Conservation (phyloP, 306 rosid genomes). For the apple (Malus domestica) region DNA sequence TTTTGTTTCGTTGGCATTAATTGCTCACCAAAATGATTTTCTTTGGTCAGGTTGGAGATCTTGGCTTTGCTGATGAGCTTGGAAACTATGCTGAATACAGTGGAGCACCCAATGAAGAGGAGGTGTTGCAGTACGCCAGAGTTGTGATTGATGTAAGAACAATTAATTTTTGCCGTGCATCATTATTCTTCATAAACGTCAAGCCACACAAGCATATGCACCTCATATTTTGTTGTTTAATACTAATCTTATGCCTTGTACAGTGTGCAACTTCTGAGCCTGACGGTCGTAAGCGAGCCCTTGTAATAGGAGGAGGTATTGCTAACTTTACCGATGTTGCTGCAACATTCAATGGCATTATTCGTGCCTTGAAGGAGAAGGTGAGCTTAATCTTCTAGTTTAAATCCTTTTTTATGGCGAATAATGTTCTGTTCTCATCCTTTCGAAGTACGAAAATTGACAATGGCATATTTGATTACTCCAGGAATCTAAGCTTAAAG, state of each 20-base stretch:
- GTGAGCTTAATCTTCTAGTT: slow-evolving; percentile 22
- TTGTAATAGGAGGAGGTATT: slow-evolving; percentile 92
- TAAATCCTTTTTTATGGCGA: background rate
- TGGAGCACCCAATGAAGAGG: slow-evolving; percentile 98
- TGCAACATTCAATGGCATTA: slow-evolving; percentile 90
- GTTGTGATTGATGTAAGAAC: slow-evolving; percentile 83
- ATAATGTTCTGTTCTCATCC: background rate
- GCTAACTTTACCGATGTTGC: slow-evolving; percentile 96
- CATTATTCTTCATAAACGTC: background rate
- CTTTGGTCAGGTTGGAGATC: slow-evolving; percentile 77
- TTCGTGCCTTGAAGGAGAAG: slow-evolving; percentile 91
- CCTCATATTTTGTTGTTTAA: background rate
- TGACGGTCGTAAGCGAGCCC: slow-evolving; percentile 85
- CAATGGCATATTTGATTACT: slow-evolving; percentile 11
- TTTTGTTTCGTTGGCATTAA: slow-evolving; percentile 1
- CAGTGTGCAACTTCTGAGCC: slow-evolving; percentile 94
- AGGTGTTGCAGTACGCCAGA: slow-evolving; percentile 91
- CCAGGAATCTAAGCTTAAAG: slow-evolving; percentile 84
- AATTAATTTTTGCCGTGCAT: background rate
- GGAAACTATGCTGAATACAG: slow-evolving; percentile 98
- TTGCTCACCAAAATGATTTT: slow-evolving; percentile 1
- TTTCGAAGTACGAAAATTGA: slow-evolving; percentile 15
- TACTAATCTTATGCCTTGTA: slow-evolving; percentile 17
- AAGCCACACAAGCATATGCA: background rate
- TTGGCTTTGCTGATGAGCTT: slow-evolving; percentile 88